Evolutionary conservation across 1,284 basidiomycete species (phyloP), one percentile per base, ranked within the genome.

Genomic region (Mycosarcoma mackinlayi): DNA sequence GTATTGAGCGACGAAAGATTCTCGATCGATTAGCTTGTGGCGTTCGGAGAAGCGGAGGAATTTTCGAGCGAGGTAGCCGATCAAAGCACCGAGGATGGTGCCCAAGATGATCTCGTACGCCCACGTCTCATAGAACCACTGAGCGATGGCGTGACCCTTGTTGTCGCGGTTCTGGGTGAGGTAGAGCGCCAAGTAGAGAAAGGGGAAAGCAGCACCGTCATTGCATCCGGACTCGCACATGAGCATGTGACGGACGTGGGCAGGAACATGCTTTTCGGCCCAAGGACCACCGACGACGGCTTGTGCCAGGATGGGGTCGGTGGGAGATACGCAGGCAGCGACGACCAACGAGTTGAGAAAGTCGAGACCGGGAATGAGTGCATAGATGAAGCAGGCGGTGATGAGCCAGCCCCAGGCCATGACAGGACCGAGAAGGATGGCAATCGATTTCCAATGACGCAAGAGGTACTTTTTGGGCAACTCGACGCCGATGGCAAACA

Each of bases 181-280:
- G 83, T 96, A 98, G 9, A 98, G 86, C 0, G 95, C 89, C 62
- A 99, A 88, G 84, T 91, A 98, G 30, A 99, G 86, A 83, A 98
- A 98, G 0, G 95, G 95, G 83, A 96, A 99, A 0, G 95, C 95
- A 1, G 85, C 81, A 27, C 81, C 81, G 44, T 80, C 77, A 82
- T 96, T 96, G 23, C 91, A 88, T 0, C 94, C 94, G 6, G 92
- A 93, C 84, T 98, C 94, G 1, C 93, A 93, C 3, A 92, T 88
- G n/a, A 97, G 85, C 54, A 96, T 87, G 83, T 98, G 93, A 34
- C 94, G 89, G 44, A 98, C 87, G 83, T 99, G 96, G 0, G 93
- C 90, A 0, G 95, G 95, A 16, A 99, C 95, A 78, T 99, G 95
- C 81, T 97, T 96, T 83, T 98, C 92, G 3, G 95, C 95, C 85